phyloP scores from a whole-genome alignment of 441 rosid genomes.

The Adansonia madagascariensis region DNA sequence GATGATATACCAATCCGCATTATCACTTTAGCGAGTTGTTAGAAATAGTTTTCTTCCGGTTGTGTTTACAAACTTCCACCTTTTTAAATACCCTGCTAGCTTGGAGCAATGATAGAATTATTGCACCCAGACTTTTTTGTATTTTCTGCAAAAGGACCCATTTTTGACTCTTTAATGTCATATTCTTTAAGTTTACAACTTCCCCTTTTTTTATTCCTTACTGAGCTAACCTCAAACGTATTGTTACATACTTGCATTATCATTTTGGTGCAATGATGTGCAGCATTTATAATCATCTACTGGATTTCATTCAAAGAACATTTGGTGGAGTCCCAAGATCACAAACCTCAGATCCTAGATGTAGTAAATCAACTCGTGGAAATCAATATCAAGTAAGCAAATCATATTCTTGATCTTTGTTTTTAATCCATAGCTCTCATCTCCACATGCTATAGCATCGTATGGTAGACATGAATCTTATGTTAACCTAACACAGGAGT shows the following conservation, averaged over 20 bases:
- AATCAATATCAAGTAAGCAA: conserved; percentile 48
- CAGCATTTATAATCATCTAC: conserved; percentile 87
- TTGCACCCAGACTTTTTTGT: not conserved
- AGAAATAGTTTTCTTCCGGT: not conserved
- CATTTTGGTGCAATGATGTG: conserved; percentile 32
- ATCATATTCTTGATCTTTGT: conserved; percentile 21
- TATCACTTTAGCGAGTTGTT: not conserved
- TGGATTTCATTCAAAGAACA: conserved; percentile 55
- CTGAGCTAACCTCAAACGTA: not conserved
- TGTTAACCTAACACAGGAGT: not conserved
- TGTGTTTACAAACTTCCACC: not conserved
- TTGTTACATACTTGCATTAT: conserved; percentile 24
- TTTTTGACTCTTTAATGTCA: not conserved
- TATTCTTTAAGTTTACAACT: not conserved
- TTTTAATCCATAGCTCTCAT: conserved; percentile 23
- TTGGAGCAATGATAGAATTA: not conserved
- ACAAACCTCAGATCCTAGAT: conserved; percentile 38
- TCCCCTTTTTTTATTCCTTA: not conserved
- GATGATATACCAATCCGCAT: not conserved
- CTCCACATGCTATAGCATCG: not conserved
- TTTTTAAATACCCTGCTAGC: not conserved
- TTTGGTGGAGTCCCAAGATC: conserved; percentile 44
- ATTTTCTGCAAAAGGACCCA: not conserved
- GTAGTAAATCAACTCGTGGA: conserved; percentile 31
- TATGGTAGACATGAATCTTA: not conserved